These are phyloP conservation scores for Lanmaoa rubissima DNA, from an alignment of 768 basidiomycete genomes.

Conservation along the genomic window DNA sequence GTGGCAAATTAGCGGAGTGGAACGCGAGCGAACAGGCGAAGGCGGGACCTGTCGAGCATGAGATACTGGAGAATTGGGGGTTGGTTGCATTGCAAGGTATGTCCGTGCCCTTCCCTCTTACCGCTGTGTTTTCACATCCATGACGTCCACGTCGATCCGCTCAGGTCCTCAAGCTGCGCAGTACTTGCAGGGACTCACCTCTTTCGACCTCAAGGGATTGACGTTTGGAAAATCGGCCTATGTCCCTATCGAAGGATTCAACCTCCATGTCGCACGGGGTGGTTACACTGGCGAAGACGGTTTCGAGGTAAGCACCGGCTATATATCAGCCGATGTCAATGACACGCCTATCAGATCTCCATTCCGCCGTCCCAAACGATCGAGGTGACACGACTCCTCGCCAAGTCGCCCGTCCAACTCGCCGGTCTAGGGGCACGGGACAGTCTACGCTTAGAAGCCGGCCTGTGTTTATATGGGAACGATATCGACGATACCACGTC, in stretches of 20 bases:
- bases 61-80: slow-evolving; percentile 82
- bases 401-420: slow-evolving; percentile 68
- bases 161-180: slow-evolving; percentile 79
- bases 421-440: slow-evolving; percentile 92
- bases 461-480: slow-evolving; percentile 95
- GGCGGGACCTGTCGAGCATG: slow-evolving; percentile 69
- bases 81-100: slow-evolving; percentile 87
- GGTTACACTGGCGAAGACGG: slow-evolving; percentile 99
- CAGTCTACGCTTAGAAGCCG: slow-evolving; percentile 91
- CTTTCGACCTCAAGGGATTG: slow-evolving; percentile 68
- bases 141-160: not conserved
- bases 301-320: slow-evolving; percentile 64
- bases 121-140: not conserved
- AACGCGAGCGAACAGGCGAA: slow-evolving; percentile 53
- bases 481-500: slow-evolving; percentile 86
- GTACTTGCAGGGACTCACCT: slow-evolving; percentile 74
- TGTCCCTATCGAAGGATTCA: slow-evolving; percentile 60
- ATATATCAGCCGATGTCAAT: not conserved
- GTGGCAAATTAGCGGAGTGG: slow-evolving; percentile 69
- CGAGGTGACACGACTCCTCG: slow-evolving; percentile 62
- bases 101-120: slow-evolving; percentile 7
- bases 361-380: slow-evolving; percentile 77
- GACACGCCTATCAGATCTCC: slow-evolving; percentile 61
- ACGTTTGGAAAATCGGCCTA: slow-evolving; percentile 86
- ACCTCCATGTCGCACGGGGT: slow-evolving; percentile 84